Conservation (phyloP, 371 early-diverging fungal genomes). For the Mortierella sp. region DNA sequence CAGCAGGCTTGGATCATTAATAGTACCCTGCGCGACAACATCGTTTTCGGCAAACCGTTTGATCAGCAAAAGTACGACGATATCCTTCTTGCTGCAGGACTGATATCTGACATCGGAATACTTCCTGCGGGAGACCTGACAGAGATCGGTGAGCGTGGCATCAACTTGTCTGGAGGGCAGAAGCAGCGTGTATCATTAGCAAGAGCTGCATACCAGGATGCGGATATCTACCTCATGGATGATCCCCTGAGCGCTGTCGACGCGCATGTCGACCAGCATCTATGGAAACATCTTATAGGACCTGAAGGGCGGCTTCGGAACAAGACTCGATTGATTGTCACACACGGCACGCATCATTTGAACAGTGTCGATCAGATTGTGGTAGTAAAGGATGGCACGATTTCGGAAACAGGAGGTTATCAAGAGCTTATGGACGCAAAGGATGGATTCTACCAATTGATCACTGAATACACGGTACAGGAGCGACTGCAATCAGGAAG, state of each 20-base stretch:
- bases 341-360: conserved; percentile 79
- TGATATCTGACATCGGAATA: conserved; percentile 71
- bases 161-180: conserved; percentile 74
- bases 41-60: conserved; percentile 68
- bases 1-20: conserved; percentile 55
- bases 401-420: conserved; percentile 72
- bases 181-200: conserved; percentile 69
- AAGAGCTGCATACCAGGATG: conserved; percentile 70
- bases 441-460: conserved; percentile 60
- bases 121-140: conserved; percentile 71
- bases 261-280: conserved; percentile 73
- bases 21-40: conserved; percentile 71
- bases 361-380: conserved; percentile 64
- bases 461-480: conserved; percentile 53
- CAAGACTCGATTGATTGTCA: conserved; percentile 78
- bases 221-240: conserved; percentile 78
- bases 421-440: conserved; percentile 42
- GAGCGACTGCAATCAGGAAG: conserved; percentile 15
- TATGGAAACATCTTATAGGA: conserved; percentile 77
- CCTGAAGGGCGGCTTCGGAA: conserved; percentile 69
- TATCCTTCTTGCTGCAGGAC: conserved; percentile 58
- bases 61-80: conserved; percentile 60
- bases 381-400: conserved; percentile 75
- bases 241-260: conserved; percentile 83
- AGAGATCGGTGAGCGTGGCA: conserved; percentile 81